Evolutionary conservation across 345 rosid genomes (phyloP).

Genomic region (Populus simonii): DNA sequence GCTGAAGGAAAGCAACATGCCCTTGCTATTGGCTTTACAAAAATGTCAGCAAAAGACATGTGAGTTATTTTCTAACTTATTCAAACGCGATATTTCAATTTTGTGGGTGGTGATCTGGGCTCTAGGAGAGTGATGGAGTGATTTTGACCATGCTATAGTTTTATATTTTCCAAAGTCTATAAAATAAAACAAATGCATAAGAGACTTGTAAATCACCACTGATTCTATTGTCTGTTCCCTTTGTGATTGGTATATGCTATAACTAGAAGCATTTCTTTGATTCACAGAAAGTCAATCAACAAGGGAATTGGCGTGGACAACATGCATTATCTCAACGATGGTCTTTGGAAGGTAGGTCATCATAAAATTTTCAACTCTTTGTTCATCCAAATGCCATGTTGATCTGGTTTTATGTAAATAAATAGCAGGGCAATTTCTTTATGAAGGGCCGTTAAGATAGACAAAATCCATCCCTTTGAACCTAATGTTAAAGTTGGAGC

Average conservation of each 20-base stretch:
- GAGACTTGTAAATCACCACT: not conserved
- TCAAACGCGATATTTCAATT: not conserved
- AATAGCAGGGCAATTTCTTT: not conserved
- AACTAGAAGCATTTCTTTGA: conserved; percentile 3
- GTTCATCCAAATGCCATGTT: not conserved
- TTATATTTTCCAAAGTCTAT: not conserved
- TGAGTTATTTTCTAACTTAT: conserved; percentile 38
- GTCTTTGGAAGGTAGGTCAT: conserved; percentile 86
- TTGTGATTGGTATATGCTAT: not conserved
- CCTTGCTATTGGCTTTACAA: conserved; percentile 96
- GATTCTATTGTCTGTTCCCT: not conserved
- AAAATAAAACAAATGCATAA: not conserved
- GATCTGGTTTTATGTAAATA: not conserved
- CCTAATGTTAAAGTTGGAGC: not conserved
- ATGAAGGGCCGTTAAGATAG: not conserved
- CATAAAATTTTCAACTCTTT: not conserved
- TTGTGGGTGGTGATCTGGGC: not conserved
- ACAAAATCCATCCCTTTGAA: not conserved
- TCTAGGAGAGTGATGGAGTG: not conserved
- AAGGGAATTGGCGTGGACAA: conserved; percentile 98
- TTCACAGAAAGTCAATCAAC: conserved; percentile 71
- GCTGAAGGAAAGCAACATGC: conserved; percentile 99
- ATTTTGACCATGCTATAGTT: not conserved
- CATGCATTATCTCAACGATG: conserved; percentile 98
- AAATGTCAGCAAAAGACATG: conserved; percentile 99